Evolutionary conservation across 768 basidiomycete species (phyloP), one percentile per base, ranked within the genome.

Genomic region (Boletus coccyginus): DNA sequence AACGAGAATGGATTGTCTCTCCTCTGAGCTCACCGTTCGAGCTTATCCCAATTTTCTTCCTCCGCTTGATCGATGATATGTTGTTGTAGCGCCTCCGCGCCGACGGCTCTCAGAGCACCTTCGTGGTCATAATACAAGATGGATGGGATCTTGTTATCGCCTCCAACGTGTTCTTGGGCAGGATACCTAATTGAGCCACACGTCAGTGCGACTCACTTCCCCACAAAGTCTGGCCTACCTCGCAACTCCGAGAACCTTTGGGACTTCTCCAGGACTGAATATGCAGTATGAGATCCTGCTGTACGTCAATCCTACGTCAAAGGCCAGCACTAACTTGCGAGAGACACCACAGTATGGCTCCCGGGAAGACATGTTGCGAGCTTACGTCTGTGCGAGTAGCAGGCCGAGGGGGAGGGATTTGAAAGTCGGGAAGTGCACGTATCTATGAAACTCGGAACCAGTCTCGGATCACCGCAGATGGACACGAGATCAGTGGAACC

Each of bases 61-160:
- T 75, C 74, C 1, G 77, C 79, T 45, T 66, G 57, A 5, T 74
- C 74, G 19, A 74, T 62, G 27, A 74, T 62, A 12, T 69, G 67
- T 32, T 73, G 70, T 16, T 72, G 66, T 13, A 61, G 21, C 0
- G 79, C 73, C 54, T 79, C 78, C 1, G 77, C 78, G 0, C 81
- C 80, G 8, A 74, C 66, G 0, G 79, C 81, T 36, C 64, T 70
- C 2, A 75, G 66, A 0, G 43, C 35, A 4, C 78, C 79, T n/a
- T 67, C 55, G 9, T 60, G 52, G 55, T 80, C 78, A 55, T 82
- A 82, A 54, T 77, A 78, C 10, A 81, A 56, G 31, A 80, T 66
- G 0, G 78, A 76, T 0, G 78, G 80, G 36, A 81, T 77, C 58
- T 80, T 82, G n/a, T 73, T 75, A 52, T 79, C 75, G 11, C 77